Evolutionary conservation across 2,329 filamentous ascomycete genomes (phyloP), one percentile per base, ranked within the genome.

Genomic region (Ophiostoma angusticollis): DNA sequence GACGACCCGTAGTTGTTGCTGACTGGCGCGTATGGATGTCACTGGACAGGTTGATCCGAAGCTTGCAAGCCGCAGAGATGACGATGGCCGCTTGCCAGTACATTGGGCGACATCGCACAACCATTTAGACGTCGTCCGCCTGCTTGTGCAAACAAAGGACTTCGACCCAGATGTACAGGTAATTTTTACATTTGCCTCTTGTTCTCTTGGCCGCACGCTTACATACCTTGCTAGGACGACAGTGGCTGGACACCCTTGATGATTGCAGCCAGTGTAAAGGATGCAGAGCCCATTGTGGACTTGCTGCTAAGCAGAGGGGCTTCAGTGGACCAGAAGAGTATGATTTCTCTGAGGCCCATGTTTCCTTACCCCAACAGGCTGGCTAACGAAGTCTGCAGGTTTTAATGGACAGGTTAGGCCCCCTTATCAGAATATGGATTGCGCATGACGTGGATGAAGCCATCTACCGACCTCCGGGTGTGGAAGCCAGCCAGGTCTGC

Each of bases 31-130:
- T 24, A 28, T 39, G n/a, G 14, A 13, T 14, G 17, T 30, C n/a
- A 14, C 13, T 27, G 6, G 28, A 24, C 40, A 89, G 80, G 76
- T 78, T 49, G 86, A 93, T 53, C 78, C 83, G 3, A 87, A 83
- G 52, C 72, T 93, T 28, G 78, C 84, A 19, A 68, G 64, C 33
- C 60, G 60, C 42, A 75, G 78, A 52, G 91, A 98, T 53, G 80
- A 84, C 35, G 91, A 98, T 57, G 84, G 85, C 13, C 83, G 91
- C 31, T 73, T 94, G 27, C 80, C 91, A 3, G 77, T 96, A 41
- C 91, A 98, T 66, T 98, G 91, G 91, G 89, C 91, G 0, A 75
- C 78, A 2, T 91, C 87, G 17, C 81, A 83, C 58, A 93, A 91
- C 56, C 79, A 77, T 49, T 61, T 80, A 6, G 72, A 78, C 18